Evolutionary conservation across 352 stramenopile genomes (phyloP).

Genomic region (Phytophthora capsici): DNA sequence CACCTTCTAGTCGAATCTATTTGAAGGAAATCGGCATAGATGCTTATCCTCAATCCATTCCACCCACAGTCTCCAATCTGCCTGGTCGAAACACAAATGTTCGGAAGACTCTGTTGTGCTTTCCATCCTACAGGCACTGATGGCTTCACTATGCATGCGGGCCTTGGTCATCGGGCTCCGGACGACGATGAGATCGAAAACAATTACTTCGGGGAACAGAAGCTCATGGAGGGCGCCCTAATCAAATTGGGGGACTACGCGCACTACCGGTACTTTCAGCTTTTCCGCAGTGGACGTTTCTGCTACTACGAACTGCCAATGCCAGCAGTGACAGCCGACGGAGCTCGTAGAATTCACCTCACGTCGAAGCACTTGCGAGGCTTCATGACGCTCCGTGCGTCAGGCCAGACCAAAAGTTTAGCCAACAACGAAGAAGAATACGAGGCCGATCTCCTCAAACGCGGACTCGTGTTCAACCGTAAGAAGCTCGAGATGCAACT

Average conservation of each 20-base stretch:
- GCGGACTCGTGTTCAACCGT: slow-evolving; percentile 80
- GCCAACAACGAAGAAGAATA: slow-evolving; percentile 76
- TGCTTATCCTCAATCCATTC: no score
- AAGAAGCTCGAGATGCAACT: slow-evolving; percentile 87
- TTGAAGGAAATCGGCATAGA: no score
- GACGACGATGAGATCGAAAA: slow-evolving; percentile 20
- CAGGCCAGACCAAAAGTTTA: slow-evolving; percentile 70
- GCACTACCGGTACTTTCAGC: slow-evolving; percentile 87
- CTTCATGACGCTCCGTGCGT: slow-evolving; percentile 87
- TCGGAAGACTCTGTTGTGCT: slow-evolving; percentile 7
- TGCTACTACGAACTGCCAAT: slow-evolving; percentile 90
- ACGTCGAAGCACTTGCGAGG: slow-evolving; percentile 79
- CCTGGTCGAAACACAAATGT: slow-evolving; percentile 3
- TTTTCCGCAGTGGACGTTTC: slow-evolving; percentile 83
- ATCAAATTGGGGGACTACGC: slow-evolving; percentile 90
- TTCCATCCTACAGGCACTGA: slow-evolving; percentile 23
- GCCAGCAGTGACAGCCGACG: slow-evolving; percentile 57
- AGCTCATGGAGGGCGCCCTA: slow-evolving; percentile 86
- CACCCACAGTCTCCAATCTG: not conserved
- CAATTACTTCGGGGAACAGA: slow-evolving; percentile 87
- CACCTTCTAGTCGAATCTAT: no score
- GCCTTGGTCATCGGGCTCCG: not conserved
- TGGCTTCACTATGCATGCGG: slow-evolving; percentile 8
- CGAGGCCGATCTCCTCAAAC: slow-evolving; percentile 67
- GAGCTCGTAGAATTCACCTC: no score